Percentiles rank a stretch among this genome's conserved stretches.
phyloP scores from a whole-genome alignment of 208 protist genomes.

The Trypanosoma scelopori region DNA sequence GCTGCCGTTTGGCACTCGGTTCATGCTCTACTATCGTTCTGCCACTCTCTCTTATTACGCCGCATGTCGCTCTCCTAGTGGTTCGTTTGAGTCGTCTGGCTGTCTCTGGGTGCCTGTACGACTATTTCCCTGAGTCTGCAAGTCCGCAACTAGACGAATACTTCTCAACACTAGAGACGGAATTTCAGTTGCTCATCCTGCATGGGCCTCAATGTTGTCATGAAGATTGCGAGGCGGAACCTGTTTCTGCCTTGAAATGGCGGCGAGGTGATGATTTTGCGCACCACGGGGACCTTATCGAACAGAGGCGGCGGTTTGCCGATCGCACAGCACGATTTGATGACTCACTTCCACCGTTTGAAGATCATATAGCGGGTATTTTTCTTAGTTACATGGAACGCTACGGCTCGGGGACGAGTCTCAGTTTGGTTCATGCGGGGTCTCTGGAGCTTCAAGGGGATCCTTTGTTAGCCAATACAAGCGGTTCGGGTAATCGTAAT shows the following conservation, averaged over 20 bases:
- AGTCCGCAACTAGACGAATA: slow-evolving; percentile 11
- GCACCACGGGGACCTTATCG: slow-evolving; percentile 8
- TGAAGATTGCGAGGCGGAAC: neutral
- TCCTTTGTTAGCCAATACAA: neutral
- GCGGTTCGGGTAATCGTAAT: neutral
- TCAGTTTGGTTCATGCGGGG: slow-evolving; percentile 24
- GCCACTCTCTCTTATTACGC: neutral
- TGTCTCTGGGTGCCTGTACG: slow-evolving; percentile 22
- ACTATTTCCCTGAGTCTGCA: slow-evolving; percentile 4
- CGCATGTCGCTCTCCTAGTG: slow-evolving; percentile 16
- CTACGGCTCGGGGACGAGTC: slow-evolving; percentile 18
- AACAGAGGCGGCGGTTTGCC: slow-evolving; percentile 17
- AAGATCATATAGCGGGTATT: slow-evolving; percentile 21
- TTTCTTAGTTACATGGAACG: slow-evolving; percentile 28
- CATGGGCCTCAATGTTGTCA: neutral
- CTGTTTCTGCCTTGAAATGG: slow-evolving; percentile 24
- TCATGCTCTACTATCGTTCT: slow-evolving; percentile 15
- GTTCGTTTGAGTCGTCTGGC: slow-evolving; percentile 28
- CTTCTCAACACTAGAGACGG: slow-evolving; percentile 25
- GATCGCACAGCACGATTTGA: slow-evolving; percentile 1
- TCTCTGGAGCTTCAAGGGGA: neutral
- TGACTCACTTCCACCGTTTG: slow-evolving; percentile 20
- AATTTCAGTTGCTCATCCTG: slow-evolving; percentile 31
- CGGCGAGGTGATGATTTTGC: slow-evolving; percentile 30
- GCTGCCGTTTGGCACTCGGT: slow-evolving; percentile 32